Evolutionary conservation across 1,284 basidiomycete species (phyloP).

Genomic region (Melampsora americana): DNA sequence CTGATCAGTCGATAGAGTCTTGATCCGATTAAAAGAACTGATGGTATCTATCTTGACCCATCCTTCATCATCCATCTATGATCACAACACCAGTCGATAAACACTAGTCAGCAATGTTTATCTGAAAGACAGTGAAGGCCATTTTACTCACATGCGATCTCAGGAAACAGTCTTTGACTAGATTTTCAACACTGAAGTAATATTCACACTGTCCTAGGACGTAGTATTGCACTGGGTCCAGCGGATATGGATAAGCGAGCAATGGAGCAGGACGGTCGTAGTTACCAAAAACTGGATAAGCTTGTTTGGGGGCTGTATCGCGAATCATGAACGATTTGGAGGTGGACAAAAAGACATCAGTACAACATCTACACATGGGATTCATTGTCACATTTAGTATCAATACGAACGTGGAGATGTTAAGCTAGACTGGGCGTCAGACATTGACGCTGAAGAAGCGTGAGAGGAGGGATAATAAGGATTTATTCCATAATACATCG

Average conservation of each 20-base stretch:
- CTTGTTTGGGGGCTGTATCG: not conserved
- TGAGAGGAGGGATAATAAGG: constrained; percentile 11
- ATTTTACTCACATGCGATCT: constrained; percentile 8
- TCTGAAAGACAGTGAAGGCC: not conserved
- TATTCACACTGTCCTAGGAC: constrained; percentile 34
- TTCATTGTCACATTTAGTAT: no score
- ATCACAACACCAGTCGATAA: not conserved
- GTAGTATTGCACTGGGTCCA: constrained; percentile 21
- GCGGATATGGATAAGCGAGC: not conserved
- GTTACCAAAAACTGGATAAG: constrained; percentile 2
- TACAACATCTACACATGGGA: no score
- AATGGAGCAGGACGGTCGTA: not conserved
- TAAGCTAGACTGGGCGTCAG: no score
- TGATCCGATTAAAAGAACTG: constrained; percentile 80
- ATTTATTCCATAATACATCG: constrained; percentile 17
- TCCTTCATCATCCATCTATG: constrained; percentile 80
- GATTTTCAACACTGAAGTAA: constrained; percentile 22
- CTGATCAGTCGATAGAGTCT: constrained; percentile 65
- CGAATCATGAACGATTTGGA: no score
- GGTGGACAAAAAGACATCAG: no score
- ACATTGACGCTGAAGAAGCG: constrained; percentile 1
- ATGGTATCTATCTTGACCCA: constrained; percentile 79
- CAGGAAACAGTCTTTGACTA: constrained; percentile 18
- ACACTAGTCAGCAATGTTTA: no score
- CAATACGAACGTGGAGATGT: no score